A percentile compares a stretch with the other conserved stretches of the same genome.
Conservation (phyloP, 768 basidiomycete genomes). For the Rhodosporidiobolus sp. region DNA sequence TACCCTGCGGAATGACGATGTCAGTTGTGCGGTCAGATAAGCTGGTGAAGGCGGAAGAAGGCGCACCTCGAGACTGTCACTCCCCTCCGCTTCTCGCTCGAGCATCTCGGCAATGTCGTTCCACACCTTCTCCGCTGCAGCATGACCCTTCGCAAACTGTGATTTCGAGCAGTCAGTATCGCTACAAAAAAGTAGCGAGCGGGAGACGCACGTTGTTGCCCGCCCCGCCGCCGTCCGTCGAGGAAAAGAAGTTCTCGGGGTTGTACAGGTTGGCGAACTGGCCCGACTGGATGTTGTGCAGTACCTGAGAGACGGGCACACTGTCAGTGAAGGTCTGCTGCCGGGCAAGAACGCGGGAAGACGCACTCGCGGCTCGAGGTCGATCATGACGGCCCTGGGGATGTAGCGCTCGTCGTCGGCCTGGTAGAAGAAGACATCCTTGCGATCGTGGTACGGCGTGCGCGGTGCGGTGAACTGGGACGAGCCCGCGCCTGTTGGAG, state of each 20-base stretch:
- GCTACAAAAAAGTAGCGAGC: too few species aligned
- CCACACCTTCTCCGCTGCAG: slow-evolving; percentile 82
- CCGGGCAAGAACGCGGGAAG: background rate
- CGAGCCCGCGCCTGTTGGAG: background rate
- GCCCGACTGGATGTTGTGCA: slow-evolving; percentile 86
- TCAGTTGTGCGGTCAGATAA: background rate
- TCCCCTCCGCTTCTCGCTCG: slow-evolving; percentile 95
- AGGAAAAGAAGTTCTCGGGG: slow-evolving; percentile 94
- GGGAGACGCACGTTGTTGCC: slow-evolving; percentile 73
- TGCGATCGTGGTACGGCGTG: slow-evolving; percentile 66
- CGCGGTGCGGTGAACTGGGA: slow-evolving; percentile 60
- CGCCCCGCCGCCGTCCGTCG: slow-evolving; percentile 96
- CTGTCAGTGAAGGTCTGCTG: background rate
- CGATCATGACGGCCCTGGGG: slow-evolving; percentile 90
- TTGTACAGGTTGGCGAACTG: slow-evolving; percentile 88
- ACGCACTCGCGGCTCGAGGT: slow-evolving; percentile 88
- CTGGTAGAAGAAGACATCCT: slow-evolving; percentile 99
- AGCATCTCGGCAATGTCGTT: slow-evolving; percentile 99
- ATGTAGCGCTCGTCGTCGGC: slow-evolving; percentile 99
- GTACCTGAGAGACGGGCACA: slow-evolving; percentile 62
- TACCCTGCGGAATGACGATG: slow-evolving; percentile 61
- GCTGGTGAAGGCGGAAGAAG: slow-evolving; percentile 9
- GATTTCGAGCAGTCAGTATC: background rate
- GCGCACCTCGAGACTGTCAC: slow-evolving; percentile 89
- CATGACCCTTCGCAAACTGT: slow-evolving; percentile 82